A percentile compares a stretch with the other conserved stretches of the same genome.
Conservation (phyloP, 768 basidiomycete species). For the Favolaschia claudopus region DNA sequence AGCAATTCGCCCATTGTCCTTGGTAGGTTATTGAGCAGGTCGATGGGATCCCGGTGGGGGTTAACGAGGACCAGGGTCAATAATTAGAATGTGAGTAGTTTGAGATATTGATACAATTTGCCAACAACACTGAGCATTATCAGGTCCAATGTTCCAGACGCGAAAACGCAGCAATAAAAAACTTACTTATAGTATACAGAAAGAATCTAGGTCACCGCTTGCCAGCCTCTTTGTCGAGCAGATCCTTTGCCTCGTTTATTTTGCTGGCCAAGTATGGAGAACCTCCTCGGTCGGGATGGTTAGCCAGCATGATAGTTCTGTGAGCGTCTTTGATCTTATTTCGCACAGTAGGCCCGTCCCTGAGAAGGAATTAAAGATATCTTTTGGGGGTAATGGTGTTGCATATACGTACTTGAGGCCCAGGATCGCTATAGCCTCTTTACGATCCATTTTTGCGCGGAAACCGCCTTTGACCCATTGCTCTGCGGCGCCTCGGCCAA, state of each 20-base stretch:
- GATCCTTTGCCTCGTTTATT: conserved; percentile 97
- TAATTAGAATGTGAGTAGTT: conserved; percentile 6
- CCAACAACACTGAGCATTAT: background rate
- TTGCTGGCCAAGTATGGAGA: conserved; percentile 98
- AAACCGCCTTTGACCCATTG: conserved; percentile 96
- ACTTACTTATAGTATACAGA: conserved; percentile 25
- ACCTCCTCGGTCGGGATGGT: conserved; percentile 98
- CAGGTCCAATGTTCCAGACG: too few species aligned
- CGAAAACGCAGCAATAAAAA: too few species aligned
- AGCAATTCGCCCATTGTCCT: too few species aligned
- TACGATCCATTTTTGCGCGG: conserved; percentile 94
- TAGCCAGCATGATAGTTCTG: conserved; percentile 95
- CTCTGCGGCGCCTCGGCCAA: conserved; percentile 69
- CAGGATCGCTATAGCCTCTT: conserved; percentile 90
- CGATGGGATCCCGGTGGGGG: too few species aligned
- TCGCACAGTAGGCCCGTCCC: conserved; percentile 84
- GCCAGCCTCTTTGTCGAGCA: conserved; percentile 83
- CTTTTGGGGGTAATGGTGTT: conserved; percentile 11
- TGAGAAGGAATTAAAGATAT: conserved; percentile 39
- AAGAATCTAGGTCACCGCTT: conserved; percentile 36
- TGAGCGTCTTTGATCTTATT: conserved; percentile 92
- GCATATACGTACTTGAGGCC: conserved; percentile 81
- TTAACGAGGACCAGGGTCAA: conserved; percentile 1
- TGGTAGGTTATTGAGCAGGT: too few species aligned
- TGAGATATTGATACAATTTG: conserved; percentile 14